Conservation (phyloP, 208 protist species). For the Porcisia hertigi region DNA sequence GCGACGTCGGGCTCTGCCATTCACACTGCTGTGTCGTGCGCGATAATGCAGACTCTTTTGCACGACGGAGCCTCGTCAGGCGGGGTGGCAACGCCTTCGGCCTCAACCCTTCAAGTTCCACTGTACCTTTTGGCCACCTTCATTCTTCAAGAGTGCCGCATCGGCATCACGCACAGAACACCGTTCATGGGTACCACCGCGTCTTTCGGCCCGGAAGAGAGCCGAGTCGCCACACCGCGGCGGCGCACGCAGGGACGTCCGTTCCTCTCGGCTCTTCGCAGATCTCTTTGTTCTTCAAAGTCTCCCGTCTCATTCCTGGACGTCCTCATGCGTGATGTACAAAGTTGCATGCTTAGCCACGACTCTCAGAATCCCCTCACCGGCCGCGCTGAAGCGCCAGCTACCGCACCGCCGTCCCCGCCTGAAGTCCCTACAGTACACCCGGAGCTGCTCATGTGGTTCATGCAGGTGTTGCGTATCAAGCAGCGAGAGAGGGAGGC, state of each 20-base stretch:
- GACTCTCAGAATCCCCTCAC: not conserved
- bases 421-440: not conserved
- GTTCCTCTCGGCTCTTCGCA: not conserved
- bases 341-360: not conserved
- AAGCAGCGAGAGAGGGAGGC: constrained; percentile 6
- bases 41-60: not conserved
- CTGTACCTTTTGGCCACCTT: constrained; percentile 27
- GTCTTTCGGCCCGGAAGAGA: not conserved
- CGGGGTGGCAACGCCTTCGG: not conserved
- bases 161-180: not conserved
- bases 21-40: not conserved
- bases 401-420: not conserved
- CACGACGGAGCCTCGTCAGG: not conserved
- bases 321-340: not conserved
- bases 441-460: constrained; percentile 11
- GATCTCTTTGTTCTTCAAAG: not conserved
- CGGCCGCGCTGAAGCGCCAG: not conserved
- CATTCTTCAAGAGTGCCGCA: constrained; percentile 22
- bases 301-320: not conserved
- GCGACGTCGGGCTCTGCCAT: not conserved
- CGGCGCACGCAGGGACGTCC: not conserved
- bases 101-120: constrained; percentile 6
- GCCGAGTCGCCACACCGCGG: not conserved
- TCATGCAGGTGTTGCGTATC: not conserved
- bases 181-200: not conserved